Evolutionary conservation across 768 basidiomycete genomes (phyloP).

Genomic region (Galerina marginata): DNA sequence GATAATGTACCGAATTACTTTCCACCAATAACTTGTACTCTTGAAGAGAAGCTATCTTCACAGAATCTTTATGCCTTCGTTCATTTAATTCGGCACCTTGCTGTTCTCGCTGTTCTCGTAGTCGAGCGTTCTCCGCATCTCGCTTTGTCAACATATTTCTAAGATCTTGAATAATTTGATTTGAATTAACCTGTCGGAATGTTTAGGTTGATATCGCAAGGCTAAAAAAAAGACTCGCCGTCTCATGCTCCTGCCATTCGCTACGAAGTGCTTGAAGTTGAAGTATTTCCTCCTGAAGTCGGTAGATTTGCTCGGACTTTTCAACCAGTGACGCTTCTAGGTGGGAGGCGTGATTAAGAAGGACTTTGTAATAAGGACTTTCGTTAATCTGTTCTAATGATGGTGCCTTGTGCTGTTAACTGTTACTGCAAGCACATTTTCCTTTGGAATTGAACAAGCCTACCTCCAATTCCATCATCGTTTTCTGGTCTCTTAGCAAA

Average conservation of each 20-base stretch:
- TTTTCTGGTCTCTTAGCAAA: conserved; percentile 50
- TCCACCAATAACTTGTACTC: conserved; percentile 72
- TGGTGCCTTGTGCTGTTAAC: conserved; percentile 43
- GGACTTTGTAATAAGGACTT: conserved; percentile 56
- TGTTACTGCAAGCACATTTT: conserved; percentile 1
- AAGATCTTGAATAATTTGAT: conserved; percentile 65
- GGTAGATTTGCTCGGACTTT: conserved; percentile 41
- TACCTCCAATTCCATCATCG: conserved; percentile 52
- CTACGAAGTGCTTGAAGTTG: conserved; percentile 42
- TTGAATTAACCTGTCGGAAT: conserved; percentile 38
- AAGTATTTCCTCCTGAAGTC: conserved; percentile 50
- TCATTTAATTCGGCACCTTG: conserved; percentile 68
- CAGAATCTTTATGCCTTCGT: conserved; percentile 64
- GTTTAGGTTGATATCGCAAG: conserved; percentile 6
- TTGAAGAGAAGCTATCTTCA: conserved; percentile 61
- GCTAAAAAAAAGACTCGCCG: conserved; percentile 39
- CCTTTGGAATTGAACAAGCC: conserved; percentile 9
- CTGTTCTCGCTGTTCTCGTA: conserved; percentile 78
- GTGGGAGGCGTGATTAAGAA: conserved; percentile 58
- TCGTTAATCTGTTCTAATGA: conserved; percentile 53
- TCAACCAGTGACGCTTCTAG: conserved; percentile 50
- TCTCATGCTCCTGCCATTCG: conserved; percentile 50
- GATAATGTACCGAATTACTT: conserved; percentile 54
- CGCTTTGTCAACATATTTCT: conserved; percentile 64
- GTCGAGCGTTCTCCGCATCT: conserved; percentile 67